Evolutionary conservation across 2,329 filamentous ascomycete species (phyloP).

Genomic region (Fusarium brachygibbosum): DNA sequence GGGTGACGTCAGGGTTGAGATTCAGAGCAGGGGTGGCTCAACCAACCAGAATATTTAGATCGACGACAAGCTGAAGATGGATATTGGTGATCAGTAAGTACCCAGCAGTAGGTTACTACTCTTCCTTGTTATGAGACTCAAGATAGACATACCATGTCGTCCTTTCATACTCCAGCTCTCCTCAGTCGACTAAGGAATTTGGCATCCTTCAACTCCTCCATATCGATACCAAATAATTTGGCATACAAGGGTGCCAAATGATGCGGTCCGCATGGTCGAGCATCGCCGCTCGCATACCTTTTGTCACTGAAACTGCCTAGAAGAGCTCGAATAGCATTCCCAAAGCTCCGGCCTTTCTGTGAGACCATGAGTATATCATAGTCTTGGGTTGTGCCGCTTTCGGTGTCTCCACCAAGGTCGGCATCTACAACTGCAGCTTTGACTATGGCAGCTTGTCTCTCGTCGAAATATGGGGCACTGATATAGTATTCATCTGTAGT

Average conservation of each 20-base stretch:
- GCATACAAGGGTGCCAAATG: constrained; percentile 3
- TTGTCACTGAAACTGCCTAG: constrained; percentile 6
- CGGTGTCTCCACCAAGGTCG: no score
- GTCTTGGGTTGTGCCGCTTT: no score
- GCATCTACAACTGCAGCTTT: constrained; percentile 2
- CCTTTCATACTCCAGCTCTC: neutral
- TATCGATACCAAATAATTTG: constrained; percentile 7
- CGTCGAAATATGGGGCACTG: constrained; percentile 10
- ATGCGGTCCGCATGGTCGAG: constrained; percentile 16
- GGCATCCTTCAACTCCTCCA: constrained; percentile 9
- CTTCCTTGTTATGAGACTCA: no score
- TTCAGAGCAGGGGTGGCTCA: constrained; percentile 4
- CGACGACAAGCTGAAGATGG: neutral
- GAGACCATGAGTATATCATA: neutral
- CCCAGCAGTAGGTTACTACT: no score
- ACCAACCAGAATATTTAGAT: constrained; percentile 18
- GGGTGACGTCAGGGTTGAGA: constrained; percentile 51
- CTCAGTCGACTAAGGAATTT: constrained; percentile 3
- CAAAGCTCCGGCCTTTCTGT: constrained; percentile 4
- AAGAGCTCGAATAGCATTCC: neutral
- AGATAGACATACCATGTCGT: neutral
- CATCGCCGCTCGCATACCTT: constrained; percentile 8
- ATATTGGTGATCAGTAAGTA: neutral
- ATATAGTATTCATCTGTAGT: constrained; percentile 9
- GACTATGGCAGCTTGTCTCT: neutral